A percentile compares a stretch with the other conserved stretches of the same genome.
Evolutionary conservation across 2,329 filamentous ascomycete species (phyloP).

Genomic region (Epichloe bromicola): DNA sequence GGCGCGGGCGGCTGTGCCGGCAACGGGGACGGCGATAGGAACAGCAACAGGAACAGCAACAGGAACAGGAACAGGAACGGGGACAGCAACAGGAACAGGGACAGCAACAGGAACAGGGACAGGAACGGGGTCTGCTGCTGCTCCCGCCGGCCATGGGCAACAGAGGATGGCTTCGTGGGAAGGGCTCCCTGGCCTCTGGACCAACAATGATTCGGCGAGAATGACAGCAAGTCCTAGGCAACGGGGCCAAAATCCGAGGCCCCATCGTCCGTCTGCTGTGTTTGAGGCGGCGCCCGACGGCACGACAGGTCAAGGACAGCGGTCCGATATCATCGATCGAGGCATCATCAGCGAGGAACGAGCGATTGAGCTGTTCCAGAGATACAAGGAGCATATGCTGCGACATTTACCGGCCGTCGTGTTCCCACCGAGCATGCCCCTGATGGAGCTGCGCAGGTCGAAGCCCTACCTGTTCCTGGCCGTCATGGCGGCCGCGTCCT

Average conservation of each 20-base stretch:
- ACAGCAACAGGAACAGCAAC: too few species aligned
- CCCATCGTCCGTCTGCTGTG: not conserved
- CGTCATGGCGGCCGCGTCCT: constrained; percentile 52
- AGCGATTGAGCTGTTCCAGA: constrained; percentile 41
- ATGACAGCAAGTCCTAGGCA: not conserved
- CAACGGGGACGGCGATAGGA: not conserved
- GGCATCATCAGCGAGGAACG: constrained; percentile 43
- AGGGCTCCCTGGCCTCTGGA: not conserved
- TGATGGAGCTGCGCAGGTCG: constrained; percentile 39
- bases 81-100: too few species aligned
- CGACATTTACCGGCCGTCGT: constrained; percentile 50
- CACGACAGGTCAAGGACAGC: not conserved
- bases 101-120: too few species aligned
- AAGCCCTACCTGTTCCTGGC: constrained; percentile 59
- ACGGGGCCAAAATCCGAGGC: not conserved
- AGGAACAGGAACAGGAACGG: too few species aligned
- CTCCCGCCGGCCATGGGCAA: not conserved
- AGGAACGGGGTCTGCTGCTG: too few species aligned
- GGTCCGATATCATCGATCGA: constrained; percentile 41
- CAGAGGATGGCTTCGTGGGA: not conserved
- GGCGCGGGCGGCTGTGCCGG: constrained; percentile 25
- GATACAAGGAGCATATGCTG: constrained; percentile 47
- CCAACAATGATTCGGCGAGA: not conserved
- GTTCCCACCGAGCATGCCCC: constrained; percentile 40
- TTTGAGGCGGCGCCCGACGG: not conserved